Base-by-base conservation (phyloP, 306 rosid genomes). In the Lathyrus tuberosus region DNA sequence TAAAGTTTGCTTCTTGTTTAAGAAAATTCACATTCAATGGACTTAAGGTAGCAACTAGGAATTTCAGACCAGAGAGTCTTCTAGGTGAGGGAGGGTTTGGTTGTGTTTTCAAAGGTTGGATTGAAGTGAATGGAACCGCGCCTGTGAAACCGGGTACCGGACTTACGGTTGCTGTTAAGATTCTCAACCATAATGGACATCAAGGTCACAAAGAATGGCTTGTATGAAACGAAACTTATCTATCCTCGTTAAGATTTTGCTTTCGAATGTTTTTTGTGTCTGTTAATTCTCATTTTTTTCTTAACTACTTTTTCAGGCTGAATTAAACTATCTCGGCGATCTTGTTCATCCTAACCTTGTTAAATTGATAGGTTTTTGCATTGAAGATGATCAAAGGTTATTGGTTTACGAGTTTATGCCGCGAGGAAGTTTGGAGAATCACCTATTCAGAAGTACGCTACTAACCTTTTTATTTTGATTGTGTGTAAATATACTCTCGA, bases 141-240 rank as follows among this genome's bases (percentile, higher is more conserved):
- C 97, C 99, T 2, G 96, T 88, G 58, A 94, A 91, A 79, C 97
- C 99, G 12, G 97, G 99, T 30, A 94, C 99, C 2, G 99, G 99
- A 14, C 97, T 94, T 67, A 94, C 99, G 0, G 99, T 94, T 52
- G 99, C 99, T 8, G 99, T 94, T 73, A 94, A 94, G 84, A 94
- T 89, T 38, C 97, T 94, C 31, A 94, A 94, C 67, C 99, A 94
- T 42, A 95, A 89, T 68, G 99, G 99, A 66, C 82, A 88, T 77
- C 99, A 94, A 87, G 99, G 99, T 83, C 99, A 94, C 74, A 94
- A 91, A 80, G 99, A 94, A 66, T 94, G 99, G 99, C 96, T 94
- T 84, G 99, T 94, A 91, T 67, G 83, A 15, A 69, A 72, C 69
- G 56, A 38, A 57, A 28, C 37, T 64, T 35, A 65, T 11, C 46